A percentile compares a stretch with the other conserved stretches of the same genome.
Conservation (phyloP, 306 rosid genomes). For the Cicer arietinum region DNA sequence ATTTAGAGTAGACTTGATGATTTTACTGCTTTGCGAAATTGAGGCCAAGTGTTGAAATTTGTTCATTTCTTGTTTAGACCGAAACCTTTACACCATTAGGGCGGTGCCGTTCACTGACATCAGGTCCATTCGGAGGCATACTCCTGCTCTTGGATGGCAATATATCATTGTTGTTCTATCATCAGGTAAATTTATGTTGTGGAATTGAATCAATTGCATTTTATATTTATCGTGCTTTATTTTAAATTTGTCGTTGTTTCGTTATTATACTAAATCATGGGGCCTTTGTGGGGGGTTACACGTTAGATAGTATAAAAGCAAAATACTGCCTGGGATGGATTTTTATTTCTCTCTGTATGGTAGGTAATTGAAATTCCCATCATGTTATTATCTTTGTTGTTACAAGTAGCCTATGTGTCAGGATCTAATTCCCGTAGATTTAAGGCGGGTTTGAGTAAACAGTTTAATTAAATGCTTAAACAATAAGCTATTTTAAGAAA, state of each 20-base stretch:
- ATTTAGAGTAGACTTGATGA: constrained; percentile 30
- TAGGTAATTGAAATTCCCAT: constrained; percentile 21
- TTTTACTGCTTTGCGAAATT: constrained; percentile 12
- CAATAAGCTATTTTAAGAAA: not conserved
- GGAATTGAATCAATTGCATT: constrained; percentile 13
- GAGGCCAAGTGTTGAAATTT: constrained; percentile 37
- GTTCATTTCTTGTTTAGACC: constrained; percentile 62
- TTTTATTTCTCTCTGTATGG: constrained; percentile 1
- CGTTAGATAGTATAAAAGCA: not conserved
- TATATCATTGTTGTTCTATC: constrained; percentile 83
- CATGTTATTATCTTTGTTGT: constrained; percentile 10
- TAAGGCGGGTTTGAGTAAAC: not conserved
- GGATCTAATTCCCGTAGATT: not conserved
- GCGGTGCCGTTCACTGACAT: constrained; percentile 81
- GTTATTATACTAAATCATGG: not conserved
- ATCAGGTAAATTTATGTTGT: constrained; percentile 62
- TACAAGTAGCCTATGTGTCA: constrained; percentile 6
- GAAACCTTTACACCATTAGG: constrained; percentile 82
- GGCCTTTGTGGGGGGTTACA: not conserved
- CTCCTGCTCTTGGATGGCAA: constrained; percentile 95
- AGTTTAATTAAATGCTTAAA: not conserved
- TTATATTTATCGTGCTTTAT: constrained; percentile 1
- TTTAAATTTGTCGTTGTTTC: not conserved
- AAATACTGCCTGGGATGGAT: constrained; percentile 29
- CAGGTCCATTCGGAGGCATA: constrained; percentile 89